Evolutionary conservation across 2,329 filamentous ascomycete genomes (phyloP).

Genomic region (Exophiala alcalophila): DNA sequence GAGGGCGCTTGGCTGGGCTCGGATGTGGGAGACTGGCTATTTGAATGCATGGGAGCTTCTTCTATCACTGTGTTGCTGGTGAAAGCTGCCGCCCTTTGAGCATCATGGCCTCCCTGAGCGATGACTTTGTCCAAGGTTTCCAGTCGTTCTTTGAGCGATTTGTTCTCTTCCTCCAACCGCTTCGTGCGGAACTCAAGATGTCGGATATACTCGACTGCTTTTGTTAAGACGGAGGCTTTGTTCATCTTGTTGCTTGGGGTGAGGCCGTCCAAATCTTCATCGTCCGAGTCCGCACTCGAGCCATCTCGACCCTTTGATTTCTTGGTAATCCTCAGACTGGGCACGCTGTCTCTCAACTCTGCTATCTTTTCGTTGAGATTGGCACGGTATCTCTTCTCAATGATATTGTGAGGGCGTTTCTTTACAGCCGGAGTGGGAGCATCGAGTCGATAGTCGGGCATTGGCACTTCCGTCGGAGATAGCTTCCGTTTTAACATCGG

Average conservation of each 20-base stretch:
- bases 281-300: slow-evolving; percentile 67
- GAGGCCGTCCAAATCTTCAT: slow-evolving; percentile 76
- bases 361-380: slow-evolving; percentile 98
- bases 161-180: slow-evolving; percentile 76
- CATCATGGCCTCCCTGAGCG: slow-evolving; percentile 40
- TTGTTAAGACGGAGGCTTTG: slow-evolving; percentile 94
- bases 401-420: slow-evolving; percentile 97
- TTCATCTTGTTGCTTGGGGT: slow-evolving; percentile 91
- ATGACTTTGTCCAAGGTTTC: slow-evolving; percentile 71
- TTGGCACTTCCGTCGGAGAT: slow-evolving; percentile 54
- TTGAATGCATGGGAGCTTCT: slow-evolving; percentile 8
- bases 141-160: slow-evolving; percentile 71
- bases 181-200: slow-evolving; percentile 90
- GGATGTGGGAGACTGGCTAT: slow-evolving; percentile 34
- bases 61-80: slow-evolving; percentile 31
- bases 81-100: slow-evolving; percentile 29
- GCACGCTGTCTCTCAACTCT: slow-evolving; percentile 85
- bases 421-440: slow-evolving; percentile 59
- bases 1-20: slow-evolving; percentile 44
- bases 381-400: slow-evolving; percentile 93
- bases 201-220: slow-evolving; percentile 93
- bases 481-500: slow-evolving; percentile 65
- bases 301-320: slow-evolving; percentile 56
- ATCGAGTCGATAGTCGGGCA: slow-evolving; percentile 62
- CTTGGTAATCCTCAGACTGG: slow-evolving; percentile 79